These are phyloP conservation scores for Taxawa tesnikishii DNA, from an alignment of 2,329 filamentous ascomycete species.

Conservation along the genomic window DNA sequence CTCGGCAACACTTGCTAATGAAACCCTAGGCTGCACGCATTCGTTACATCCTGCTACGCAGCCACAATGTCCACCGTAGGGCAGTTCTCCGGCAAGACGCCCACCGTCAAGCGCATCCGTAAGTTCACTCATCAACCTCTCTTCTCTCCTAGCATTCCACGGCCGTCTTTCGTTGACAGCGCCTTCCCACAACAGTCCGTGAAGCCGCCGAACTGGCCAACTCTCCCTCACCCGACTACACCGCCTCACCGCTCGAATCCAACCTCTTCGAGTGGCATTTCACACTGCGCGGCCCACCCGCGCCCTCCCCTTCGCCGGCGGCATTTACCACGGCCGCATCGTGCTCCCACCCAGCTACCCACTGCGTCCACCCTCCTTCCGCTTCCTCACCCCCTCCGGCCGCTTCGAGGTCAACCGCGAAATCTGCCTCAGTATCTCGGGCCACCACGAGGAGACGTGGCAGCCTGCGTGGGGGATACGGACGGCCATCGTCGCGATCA, in stretches of 20 bases:
- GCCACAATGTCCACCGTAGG: neutral
- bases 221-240: conserved; percentile 73
- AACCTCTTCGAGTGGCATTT: conserved; percentile 99
- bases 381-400: conserved; percentile 82
- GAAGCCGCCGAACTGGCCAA: conserved; percentile 79
- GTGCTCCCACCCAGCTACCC: conserved; percentile 82
- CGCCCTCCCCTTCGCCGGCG: conserved; percentile 61
- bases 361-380: conserved; percentile 84
- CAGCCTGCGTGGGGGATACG: conserved; percentile 95
- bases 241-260: conserved; percentile 70
- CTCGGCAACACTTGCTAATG: no score
- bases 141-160: conserved; percentile 4
- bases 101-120: conserved; percentile 77
- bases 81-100: conserved; percentile 55
- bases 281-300: conserved; percentile 79
- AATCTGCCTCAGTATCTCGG: conserved; percentile 87
- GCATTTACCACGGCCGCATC: conserved; percentile 93
- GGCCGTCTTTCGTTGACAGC: conserved; percentile 10
- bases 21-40: no score
- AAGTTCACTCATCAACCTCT: conserved; percentile 20
- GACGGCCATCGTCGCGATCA: conserved; percentile 67
- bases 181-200: conserved; percentile 49
- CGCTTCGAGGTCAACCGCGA: conserved; percentile 94
- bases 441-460: conserved; percentile 97
- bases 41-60: no score